Base-by-base conservation (phyloP, 768 basidiomycete genomes). In the Paxillus involutus region DNA sequence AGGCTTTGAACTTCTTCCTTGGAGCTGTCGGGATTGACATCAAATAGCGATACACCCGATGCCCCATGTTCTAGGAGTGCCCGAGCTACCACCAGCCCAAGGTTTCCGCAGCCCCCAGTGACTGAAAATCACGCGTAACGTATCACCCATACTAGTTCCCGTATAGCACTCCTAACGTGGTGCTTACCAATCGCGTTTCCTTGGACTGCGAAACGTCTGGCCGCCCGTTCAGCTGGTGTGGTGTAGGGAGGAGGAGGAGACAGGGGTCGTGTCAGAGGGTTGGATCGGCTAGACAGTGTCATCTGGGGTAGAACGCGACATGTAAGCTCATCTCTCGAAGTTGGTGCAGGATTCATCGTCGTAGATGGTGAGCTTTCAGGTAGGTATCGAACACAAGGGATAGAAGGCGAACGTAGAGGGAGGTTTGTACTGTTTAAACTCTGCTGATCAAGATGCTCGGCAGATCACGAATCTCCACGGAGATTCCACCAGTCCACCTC, bases 21-120 rank as follows among this genome's bases (percentile, higher is more conserved):
- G 11, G 58, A 36, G 39, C 16, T 36, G 14, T 57, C 44, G 9
- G 59, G 49, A 29, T 56, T 40, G 19, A 69, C 26, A 19, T 71
- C 67, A 54, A 68, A 65, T 33, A 71, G 52, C 16, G 64, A 62
- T 41, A 70, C 35, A 2, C 59, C 59, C 9, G 55, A 65, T n/a
- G 68, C 67, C 12, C 77, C 77, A 42, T 79, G 78, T 50, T 78
- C 78, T 8, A 79, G 69, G 12, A 79, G 64, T 5, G 72, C 73
- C n/a, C 71, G 73, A 6, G 66, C 69, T 12, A 68, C 67, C 53
- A 67, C 71, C 11, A 77, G 47, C 6, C 71, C 76, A 11, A 77
- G 67, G 48, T 64, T 58, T 0, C 77, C 76, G 29, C 75, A 73
- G 21, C 79, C 78, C 6, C 75, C 76, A 2, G 76, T 79, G 17